Conservation (phyloP, 192 early-diverging fungal genomes). For the Coemansia sp. region DNA sequence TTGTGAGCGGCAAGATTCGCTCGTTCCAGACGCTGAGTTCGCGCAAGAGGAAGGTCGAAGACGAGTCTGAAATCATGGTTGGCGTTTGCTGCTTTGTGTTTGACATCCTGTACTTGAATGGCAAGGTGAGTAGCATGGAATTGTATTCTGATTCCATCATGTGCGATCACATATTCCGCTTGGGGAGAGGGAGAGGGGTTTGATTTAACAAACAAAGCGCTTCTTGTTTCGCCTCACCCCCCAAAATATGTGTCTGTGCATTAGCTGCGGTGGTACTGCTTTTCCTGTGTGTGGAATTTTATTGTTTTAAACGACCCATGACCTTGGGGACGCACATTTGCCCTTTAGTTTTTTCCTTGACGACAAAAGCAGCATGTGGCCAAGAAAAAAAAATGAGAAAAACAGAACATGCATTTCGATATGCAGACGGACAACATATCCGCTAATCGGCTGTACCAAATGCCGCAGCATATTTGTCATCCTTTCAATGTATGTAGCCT, state of each 20-base stretch:
- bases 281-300: background rate
- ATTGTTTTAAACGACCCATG: background rate
- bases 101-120: conserved; percentile 94
- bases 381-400: background rate
- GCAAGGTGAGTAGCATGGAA: conserved; percentile 57
- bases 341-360: background rate
- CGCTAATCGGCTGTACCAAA: background rate
- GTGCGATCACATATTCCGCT: conserved; percentile 2
- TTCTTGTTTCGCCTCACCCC: conserved; percentile 1
- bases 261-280: background rate
- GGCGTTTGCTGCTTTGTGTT: conserved; percentile 97
- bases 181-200: too few species aligned
- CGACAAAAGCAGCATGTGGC: background rate
- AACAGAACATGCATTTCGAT: background rate
- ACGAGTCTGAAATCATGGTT: conserved; percentile 89
- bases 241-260: conserved; percentile 7
- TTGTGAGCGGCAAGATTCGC: too few species aligned
- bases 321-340: background rate
- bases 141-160: background rate
- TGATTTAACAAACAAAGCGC: background rate
- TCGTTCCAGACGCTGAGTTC: conserved; percentile 98
- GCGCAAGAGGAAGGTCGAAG: conserved; percentile 93
- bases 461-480: background rate
- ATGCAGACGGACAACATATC: background rate
- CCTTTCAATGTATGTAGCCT: conserved; percentile 50